Evolutionary conservation across 2,329 filamentous ascomycete species (phyloP), one percentile per base, ranked within the genome.

Genomic region (Rosellinia necatrix): DNA sequence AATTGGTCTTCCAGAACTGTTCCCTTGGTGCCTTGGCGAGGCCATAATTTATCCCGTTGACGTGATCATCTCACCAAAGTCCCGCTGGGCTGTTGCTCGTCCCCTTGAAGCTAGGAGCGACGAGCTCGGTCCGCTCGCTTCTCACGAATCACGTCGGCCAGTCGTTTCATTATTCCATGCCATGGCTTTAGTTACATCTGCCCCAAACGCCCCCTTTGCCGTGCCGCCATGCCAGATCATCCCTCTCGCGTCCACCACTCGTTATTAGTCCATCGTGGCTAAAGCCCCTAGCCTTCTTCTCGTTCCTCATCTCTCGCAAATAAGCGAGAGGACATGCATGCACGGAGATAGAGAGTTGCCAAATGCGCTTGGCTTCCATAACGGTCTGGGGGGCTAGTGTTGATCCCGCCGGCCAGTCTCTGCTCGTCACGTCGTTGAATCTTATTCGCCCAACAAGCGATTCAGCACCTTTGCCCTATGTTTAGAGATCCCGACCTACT

Each of bases 1-100:
- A 43, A 61, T 61, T 53, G 53, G 37, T 51, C 53, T 63, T 63
- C 53, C 53, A 61, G 61, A 63, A 63, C 44, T 44, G 41, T 60
- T 58, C 56, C 56, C 49, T 25, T 56, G 50, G 40, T 49, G 57
- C 30, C 61, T 62, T 62, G 57, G 59, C 59, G n/a, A 52, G 50
- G 38, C 50, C 50, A 12, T 50, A 51, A 34, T 49, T 57, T 35
- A 51, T 55, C 47, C 43, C 51, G 17, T 48, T 53, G 38, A 55
- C 32, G 19, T 57, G 53, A 44, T 49, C 25, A 42, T 48, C 30
- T 46, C 42, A 25, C 38, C 49, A 8, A 32, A 53, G 37, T 24
- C 42, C 25, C 22, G 17, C 25, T 47, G 35, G 38, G 25, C 44
- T 50, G 43, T 51, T 34, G 40, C 25, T 46, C 42, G 13, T 42